Base-by-base conservation (phyloP, 202 grass and related monocot genomes). In the Digitaria exilis region DNA sequence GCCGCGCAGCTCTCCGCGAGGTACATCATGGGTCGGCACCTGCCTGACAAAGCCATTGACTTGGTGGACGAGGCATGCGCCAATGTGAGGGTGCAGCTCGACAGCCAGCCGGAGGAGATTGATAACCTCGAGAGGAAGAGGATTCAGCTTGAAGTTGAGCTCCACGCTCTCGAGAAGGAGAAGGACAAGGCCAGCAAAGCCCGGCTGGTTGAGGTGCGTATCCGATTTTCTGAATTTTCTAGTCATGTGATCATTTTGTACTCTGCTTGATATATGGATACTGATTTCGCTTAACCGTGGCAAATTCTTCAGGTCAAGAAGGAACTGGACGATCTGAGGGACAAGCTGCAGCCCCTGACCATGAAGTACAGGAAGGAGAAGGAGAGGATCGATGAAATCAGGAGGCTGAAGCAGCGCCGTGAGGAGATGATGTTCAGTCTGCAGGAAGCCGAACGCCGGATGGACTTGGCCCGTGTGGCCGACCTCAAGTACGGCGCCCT, bases 281-380 rank as follows among this genome's bases (percentile, higher is more conserved):
- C 39, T 44, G 13, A 30, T 14, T 22, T 67, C 12, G 54, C 35
- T 77, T n/a, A 9, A 39, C 35, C 34, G 29, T 81, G 6, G 9
- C 5, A 4, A n/a, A 22, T 51, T n/a, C 6, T 60, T 80, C 81
- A 91, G 85, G 96, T 98, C 19, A 87, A 9, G 81, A 98, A 90
- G 42, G 96, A 98, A 65, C 45, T 98, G 45, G 96, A 96, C 69
- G 96, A 98, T 80, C 18, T 95, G 51, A 90, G 92, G 89, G 95
- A 98, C 85, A 98, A 95, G 87, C 80, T 98, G 62, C 95, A 98
- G 73, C 95, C 95, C 9, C 44, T 98, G 73, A 78, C 82, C 5
- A 98, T 98, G 95, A 95, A 98, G 70, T 98, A 98, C 82, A 77
- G 80, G 69, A 95, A 93, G 87, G 95, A 98, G 82, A 98, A 98